Base-by-base conservation (phyloP, 1,284 basidiomycete species). In the Cronartium quercuum region DNA sequence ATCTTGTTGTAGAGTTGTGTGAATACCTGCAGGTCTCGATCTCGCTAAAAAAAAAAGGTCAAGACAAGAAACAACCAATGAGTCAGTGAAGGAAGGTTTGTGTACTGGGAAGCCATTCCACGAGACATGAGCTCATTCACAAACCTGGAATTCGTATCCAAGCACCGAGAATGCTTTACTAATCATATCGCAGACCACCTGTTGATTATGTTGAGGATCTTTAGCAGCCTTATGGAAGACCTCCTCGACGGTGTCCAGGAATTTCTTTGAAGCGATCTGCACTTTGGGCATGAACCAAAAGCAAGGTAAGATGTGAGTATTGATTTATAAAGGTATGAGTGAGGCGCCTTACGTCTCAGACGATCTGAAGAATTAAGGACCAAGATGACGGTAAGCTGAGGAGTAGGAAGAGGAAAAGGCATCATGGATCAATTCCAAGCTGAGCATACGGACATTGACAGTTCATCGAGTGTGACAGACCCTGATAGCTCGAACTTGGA, bases 31-130 rank as follows among this genome's bases (percentile, higher is more conserved):
- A 74, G 34, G 38, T 66, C 55, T 42, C 57, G 2, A 40, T 74
- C 51, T 21, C 66, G 38, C 70, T 74, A 34, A 21, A 83, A 15
- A 94, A 79, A 79, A 89, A 92, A 0, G 85, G 84, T 6, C 92
- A 92, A 4, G 95, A 83, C 21, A 94, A 81, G 21, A 94, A 88
- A 34, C 94, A 86, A 21, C 93, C 93, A 94, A 76, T 24, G 68
- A 41, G 13, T 18, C 3, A 65, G 29, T 77, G 41, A 44, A 68
- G 71, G 67, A 65, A 58, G n/a, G 64, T 65, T 40, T 29, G n/a
- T 6, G 24, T n/a, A 58, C 24, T 18, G 62, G n/a, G 24, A 40
- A 51, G 51, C 24, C 21, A 38, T n/a, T n/a, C 12, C 10, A 6
- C 35, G 21, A 13, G 10, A 34, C 21, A 40, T 21, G 12, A 42